Conservation (phyloP, 177 flowering plant species). For the Vitis hybrid region DNA sequence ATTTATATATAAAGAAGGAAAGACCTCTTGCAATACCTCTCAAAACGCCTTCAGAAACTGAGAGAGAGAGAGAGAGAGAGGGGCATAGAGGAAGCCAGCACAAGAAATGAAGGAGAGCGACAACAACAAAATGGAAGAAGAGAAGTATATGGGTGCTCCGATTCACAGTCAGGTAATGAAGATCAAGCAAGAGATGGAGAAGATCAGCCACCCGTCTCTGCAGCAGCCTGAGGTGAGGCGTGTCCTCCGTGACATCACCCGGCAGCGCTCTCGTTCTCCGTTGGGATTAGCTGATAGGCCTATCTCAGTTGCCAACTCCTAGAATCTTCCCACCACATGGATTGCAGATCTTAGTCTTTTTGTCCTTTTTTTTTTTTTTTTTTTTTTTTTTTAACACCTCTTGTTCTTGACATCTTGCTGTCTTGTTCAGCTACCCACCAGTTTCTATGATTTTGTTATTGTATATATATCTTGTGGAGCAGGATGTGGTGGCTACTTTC, state of each 20-base stretch:
- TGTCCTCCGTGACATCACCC: conserved; percentile 33
- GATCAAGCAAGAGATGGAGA: conserved; percentile 68
- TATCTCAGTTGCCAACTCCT: conserved; percentile 55
- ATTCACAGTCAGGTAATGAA: conserved; percentile 71
- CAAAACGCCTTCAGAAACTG: too few species aligned
- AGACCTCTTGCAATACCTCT: too few species aligned
- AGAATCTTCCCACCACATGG: neutral
- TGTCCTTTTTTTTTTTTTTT: too few species aligned
- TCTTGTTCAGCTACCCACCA: neutral
- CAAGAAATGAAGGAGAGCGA: conserved; percentile 13
- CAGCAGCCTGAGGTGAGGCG: conserved; percentile 40
- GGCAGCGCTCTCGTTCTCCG: conserved; percentile 58
- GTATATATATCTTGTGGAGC: neutral
- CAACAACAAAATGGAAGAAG: conserved; percentile 12
- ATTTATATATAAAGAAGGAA: too few species aligned
- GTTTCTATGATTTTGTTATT: neutral
- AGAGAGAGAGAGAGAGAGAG: too few species aligned
- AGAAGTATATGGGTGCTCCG: conserved; percentile 23
- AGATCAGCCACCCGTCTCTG: conserved; percentile 42
- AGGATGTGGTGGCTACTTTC: neutral
- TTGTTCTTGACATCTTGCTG: neutral
- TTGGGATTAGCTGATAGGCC: conserved; percentile 54
- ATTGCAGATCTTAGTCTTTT: neutral
- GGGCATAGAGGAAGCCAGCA: too few species aligned
- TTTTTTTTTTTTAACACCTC: too few species aligned